Percentiles rank a stretch among this genome's conserved stretches.
Conservation (phyloP, 1,139 yeast species). For the Sugiyamaella xylanicola region DNA sequence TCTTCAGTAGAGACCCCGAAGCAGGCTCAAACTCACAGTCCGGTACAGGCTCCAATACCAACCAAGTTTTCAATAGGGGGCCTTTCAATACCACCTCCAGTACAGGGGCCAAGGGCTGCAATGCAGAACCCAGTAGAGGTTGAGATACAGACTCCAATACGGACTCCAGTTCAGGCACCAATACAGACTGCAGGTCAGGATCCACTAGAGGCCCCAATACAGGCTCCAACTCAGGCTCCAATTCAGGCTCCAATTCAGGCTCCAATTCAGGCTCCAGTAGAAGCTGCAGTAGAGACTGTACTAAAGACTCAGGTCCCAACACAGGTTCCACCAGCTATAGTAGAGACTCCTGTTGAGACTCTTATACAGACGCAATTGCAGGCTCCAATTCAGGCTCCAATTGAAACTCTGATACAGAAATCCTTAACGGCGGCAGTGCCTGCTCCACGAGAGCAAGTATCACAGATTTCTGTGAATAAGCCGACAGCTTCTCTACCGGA, state of each 20-base stretch:
- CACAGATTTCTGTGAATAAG: no score
- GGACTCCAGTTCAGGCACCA: neutral
- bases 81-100: no score
- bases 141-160: neutral
- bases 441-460: no score
- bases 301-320: neutral
- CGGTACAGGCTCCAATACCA: neutral
- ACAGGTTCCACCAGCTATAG: neutral
- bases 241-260: neutral
- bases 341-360: neutral
- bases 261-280: neutral
- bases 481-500: no score
- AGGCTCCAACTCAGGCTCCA: neutral
- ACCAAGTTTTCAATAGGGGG: no score
- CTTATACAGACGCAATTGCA: no score
- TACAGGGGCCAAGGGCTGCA: no score
- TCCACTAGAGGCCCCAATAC: neutral
- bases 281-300: neutral
- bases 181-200: neutral
- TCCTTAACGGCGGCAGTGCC: no score
- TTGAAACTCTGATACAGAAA: no score
- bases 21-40: no score
- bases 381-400: no score
- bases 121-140: neutral
- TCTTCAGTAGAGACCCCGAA: neutral